Percentiles rank a stretch among this genome's conserved stretches.
Conservation (phyloP, 2,329 filamentous ascomycete species). For the Clarireedia paspali region DNA sequence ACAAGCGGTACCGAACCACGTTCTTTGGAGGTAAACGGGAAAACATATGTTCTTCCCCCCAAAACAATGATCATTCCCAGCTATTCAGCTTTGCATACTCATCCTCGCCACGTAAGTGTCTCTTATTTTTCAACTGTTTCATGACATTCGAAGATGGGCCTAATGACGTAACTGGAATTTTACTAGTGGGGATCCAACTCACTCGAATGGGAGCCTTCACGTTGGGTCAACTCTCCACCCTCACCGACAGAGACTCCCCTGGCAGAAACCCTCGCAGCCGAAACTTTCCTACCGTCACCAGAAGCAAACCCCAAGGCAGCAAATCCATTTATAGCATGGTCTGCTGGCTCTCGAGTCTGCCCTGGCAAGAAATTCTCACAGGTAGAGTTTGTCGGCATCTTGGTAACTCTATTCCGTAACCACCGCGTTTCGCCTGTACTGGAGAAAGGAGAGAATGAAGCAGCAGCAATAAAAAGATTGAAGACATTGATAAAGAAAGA, state of each 20-base stretch:
- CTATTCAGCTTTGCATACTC: constrained; percentile 1
- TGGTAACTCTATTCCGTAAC: neutral
- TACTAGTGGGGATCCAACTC: neutral
- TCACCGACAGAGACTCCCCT: neutral
- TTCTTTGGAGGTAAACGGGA: neutral
- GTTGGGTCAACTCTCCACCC: neutral
- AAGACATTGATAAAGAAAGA: neutral
- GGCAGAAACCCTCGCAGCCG: neutral
- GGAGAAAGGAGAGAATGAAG: neutral
- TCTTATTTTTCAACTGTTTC: neutral
- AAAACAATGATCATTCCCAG: neutral
- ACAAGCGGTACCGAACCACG: neutral
- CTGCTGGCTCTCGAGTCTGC: constrained; percentile 31
- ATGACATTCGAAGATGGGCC: neutral
- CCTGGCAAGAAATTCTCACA: constrained; percentile 12
- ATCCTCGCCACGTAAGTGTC: neutral
- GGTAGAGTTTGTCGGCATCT: constrained; percentile 9
- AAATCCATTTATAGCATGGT: neutral
- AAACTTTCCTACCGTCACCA: neutral
- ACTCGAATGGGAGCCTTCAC: neutral
- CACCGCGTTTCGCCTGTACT: neutral
- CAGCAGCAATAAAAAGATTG: neutral
- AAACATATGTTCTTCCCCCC: neutral
- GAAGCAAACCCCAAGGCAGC: neutral
- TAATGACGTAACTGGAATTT: neutral